Evolutionary conservation across 2,329 filamentous ascomycete species (phyloP), one percentile per base, ranked within the genome.

Genomic region (Hypoxylon rubiginosum): DNA sequence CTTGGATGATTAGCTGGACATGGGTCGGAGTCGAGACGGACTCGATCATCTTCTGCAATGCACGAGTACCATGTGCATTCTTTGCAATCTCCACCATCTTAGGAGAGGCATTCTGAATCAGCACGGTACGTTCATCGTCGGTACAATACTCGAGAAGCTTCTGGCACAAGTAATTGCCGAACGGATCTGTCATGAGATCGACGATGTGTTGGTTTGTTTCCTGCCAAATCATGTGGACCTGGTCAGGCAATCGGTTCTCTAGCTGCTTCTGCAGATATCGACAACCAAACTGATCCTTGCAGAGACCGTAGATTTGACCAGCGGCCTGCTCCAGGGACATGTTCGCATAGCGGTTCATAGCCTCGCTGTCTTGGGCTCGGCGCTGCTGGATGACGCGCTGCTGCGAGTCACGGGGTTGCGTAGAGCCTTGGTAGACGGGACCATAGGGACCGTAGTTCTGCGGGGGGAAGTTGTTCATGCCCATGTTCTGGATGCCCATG

Each of bases 11-110:
- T 71, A 93, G 91, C 72, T 92, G 86, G 54, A 95, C 92, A 81
- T 99, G 96, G 75, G 92, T 90, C 2, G 90, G 86, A 26, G 93
- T 97, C 56, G 91, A 92, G 75, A 99, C 92, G 78, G 93, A 97
- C 81, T 99, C 96, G 71, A 99, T 99, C 96, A 99, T 99, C 86
- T 98, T 99, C 83, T 99, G 96, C 64, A 99, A 83, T 68, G 96
- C 96, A 58, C 96, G 90, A 64, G 96, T 99, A 72, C 96, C 96
- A 78, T 99, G 96, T 82, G 97, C 95, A 81, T 99, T 98, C 65
- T 98, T 84, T 26, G 96, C 96, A 76, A 99, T 97, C 73, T 91
- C 91, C 24, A 97, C 93, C 85, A 99, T 92, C 69, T 95, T 90
- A 57, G 90, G 87, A 17, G 93, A 89, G 43, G 96, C 94, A 73